These are phyloP conservation scores for Moringa oleifera DNA, from an alignment of 345 rosid species.

Conservation along the genomic window DNA sequence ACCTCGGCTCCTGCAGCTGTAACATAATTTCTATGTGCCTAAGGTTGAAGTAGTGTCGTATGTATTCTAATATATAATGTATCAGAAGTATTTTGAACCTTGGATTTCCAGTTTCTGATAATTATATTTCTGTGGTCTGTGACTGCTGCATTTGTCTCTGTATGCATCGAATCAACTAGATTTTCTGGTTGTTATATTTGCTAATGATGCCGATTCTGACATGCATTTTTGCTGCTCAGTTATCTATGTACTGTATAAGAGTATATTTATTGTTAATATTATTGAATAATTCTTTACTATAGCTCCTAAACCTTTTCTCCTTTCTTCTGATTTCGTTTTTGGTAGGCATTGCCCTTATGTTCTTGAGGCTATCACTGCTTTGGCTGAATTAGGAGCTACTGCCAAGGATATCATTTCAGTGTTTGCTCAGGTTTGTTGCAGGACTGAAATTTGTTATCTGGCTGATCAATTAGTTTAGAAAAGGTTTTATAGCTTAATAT, in stretches of 20 bases:
- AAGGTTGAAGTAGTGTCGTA: neutral
- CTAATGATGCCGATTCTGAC: neutral
- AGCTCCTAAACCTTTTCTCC: conserved; percentile 5
- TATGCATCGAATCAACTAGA: too few relatives aligned
- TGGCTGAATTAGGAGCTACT: conserved; percentile 84
- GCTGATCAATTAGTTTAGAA: neutral
- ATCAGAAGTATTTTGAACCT: neutral
- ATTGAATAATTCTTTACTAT: conserved; percentile 4
- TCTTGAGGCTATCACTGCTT: conserved; percentile 78
- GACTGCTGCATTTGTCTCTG: neutral
- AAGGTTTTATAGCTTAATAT: neutral
- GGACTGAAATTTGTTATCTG: neutral
- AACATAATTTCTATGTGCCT: neutral
- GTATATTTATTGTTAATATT: conserved; percentile 4
- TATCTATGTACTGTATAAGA: neutral
- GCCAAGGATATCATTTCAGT: conserved; percentile 80
- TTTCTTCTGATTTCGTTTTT: neutral
- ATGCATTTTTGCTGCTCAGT: neutral
- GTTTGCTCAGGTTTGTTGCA: conserved; percentile 67
- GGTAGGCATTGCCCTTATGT: conserved; percentile 86
- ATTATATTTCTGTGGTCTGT: neutral
- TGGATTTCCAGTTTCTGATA: neutral
- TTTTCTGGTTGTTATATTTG: neutral
- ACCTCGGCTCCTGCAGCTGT: neutral
- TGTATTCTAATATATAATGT: neutral